Percentiles rank a stretch among this genome's conserved stretches.
Conservation (phyloP, 2,329 filamentous ascomycete species). For the Neonectria ditissima region DNA sequence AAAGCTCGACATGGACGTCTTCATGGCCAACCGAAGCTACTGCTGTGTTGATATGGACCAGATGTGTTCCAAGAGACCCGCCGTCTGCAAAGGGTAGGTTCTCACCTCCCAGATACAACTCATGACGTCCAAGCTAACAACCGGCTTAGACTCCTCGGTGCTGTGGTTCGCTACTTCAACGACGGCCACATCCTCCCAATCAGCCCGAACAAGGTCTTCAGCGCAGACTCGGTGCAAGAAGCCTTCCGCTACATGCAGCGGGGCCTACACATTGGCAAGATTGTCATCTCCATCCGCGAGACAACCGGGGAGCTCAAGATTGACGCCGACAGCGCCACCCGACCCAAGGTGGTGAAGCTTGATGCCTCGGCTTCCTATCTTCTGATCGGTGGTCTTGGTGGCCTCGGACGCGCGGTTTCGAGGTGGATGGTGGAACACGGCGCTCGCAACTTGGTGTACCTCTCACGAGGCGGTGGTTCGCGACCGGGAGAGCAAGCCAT, state of each 20-base stretch:
- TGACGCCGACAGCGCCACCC: neutral
- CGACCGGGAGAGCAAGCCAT: conserved; percentile 19
- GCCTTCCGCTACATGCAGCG: conserved; percentile 57
- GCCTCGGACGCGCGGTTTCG: conserved; percentile 24
- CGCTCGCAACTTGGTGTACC: conserved; percentile 23
- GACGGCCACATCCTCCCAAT: conserved; percentile 35
- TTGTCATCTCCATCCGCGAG: conserved; percentile 51
- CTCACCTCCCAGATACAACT: too few species aligned
- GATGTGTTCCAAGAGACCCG: too few species aligned
- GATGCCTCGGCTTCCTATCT: conserved; percentile 38
- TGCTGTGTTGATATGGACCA: too few species aligned
- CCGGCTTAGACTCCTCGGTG: too few species aligned
- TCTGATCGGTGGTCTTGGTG: conserved; percentile 40
- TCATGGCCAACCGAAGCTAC: too few species aligned
- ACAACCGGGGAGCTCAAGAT: conserved; percentile 5
- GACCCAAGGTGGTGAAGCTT: too few species aligned
- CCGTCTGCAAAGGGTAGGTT: too few species aligned
- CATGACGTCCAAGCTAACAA: too few species aligned
- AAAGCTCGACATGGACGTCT: conserved; percentile 54
- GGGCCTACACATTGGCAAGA: conserved; percentile 56
- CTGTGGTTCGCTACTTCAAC: conserved; percentile 45
- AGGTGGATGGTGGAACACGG: conserved; percentile 30
- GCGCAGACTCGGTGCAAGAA: too few species aligned
- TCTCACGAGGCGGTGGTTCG: conserved; percentile 26
- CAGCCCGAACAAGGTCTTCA: too few species aligned